Evolutionary conservation across 2,329 filamentous ascomycete species (phyloP), one percentile per base, ranked within the genome.

Genomic region (Madurella mycetomatis): DNA sequence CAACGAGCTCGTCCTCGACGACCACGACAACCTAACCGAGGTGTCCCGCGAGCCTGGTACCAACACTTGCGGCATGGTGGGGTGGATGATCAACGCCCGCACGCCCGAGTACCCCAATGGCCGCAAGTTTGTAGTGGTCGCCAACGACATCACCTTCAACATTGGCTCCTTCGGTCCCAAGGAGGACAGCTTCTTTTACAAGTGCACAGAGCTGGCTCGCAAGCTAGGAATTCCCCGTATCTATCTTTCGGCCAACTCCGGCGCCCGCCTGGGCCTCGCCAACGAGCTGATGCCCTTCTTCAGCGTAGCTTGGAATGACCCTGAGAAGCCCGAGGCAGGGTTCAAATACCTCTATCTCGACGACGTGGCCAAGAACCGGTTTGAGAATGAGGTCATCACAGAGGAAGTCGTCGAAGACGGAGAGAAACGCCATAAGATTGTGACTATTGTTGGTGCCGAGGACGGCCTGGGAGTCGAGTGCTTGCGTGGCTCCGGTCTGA

Each of bases 141-240:
- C 94, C 80, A 99, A 99, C 81, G 94, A 99, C 69, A 99, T 99
- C 72, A 99, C 94, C 16, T 97, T 90, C 82, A 95, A 95, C 81
- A 99, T 97, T 70, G 94, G 94, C 67, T 96, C 90, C 1, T 99
- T 99, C 70, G 94, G 94, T 49, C 94, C 94, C 41, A 86, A 87
- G 74, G 94, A 99, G 77, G 94, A 99, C 73, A 87, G 89, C 66
- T 99, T 96, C 84, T 99, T 99, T 85, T 82, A 95, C 81, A 96
- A 97, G 81, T 99, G 94, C 77, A 97, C 94, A 9, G 92, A 99
- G 74, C 81, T 96, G 62, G 94, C 94, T 59, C 86, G 92, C 66
- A 92, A 90, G 78, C 80, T 96, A 58, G 94, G 94, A 40, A 96
- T 99, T 66, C 94, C 94, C 19, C 89, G 94, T 64, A 92, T 99